Evolutionary conservation across 805 yeast genomes (phyloP).

Genomic region (Metschnikowia koreensis): DNA sequence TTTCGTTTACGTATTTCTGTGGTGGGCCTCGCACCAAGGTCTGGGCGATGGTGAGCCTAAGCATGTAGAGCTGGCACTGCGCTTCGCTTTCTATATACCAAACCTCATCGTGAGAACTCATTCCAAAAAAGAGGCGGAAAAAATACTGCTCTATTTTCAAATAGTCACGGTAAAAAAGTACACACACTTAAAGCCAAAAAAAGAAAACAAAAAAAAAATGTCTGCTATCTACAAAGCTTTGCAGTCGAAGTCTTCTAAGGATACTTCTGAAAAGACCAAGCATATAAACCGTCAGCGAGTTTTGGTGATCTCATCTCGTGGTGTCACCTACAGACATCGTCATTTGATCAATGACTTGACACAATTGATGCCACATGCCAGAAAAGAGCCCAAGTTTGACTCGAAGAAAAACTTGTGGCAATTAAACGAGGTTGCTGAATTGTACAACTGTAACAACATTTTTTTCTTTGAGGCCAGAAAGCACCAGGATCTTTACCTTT

Average conservation of each 20-base stretch:
- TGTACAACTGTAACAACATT: conserved; percentile 94
- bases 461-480: conserved; percentile 94
- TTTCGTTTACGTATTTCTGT: neutral
- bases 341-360: conserved; percentile 83
- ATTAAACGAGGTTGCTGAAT: conserved; percentile 92
- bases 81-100: conserved; percentile 12
- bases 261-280: conserved; percentile 45
- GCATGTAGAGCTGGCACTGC: neutral
- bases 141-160: neutral
- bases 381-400: conserved; percentile 95
- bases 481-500: conserved; percentile 90
- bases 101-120: conserved; percentile 15
- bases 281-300: conserved; percentile 86
- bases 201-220: conserved; percentile 23
- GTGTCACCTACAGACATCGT: conserved; percentile 93
- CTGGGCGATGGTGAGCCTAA: neutral
- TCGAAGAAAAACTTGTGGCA: conserved; percentile 85
- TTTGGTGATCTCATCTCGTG: conserved; percentile 87
- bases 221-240: conserved; percentile 48
- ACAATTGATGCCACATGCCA: conserved; percentile 83
- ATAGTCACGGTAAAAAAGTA: neutral
- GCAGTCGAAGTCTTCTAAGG: conserved; percentile 47
- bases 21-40: neutral
- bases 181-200: neutral
- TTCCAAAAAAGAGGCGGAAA: conserved; percentile 2